Evolutionary conservation across 1,284 basidiomycete genomes (phyloP).

Genomic region (Retiboletus flavoniger): DNA sequence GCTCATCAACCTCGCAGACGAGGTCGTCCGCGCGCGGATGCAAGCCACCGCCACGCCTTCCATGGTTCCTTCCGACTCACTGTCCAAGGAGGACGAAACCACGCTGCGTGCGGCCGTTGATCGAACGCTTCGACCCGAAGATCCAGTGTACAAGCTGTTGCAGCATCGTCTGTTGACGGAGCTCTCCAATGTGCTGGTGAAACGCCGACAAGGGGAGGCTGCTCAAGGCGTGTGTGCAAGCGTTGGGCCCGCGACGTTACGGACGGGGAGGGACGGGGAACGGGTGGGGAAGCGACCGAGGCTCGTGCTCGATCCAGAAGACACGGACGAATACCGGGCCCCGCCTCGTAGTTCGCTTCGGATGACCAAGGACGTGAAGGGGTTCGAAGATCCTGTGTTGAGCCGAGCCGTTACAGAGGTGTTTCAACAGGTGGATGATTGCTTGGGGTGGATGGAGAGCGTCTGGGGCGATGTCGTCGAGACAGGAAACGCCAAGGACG

Average conservation of each 20-base stretch:
- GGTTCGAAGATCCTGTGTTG: constrained; percentile 48
- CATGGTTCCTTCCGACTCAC: constrained; percentile 1
- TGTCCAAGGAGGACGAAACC: constrained; percentile 45
- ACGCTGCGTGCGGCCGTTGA: constrained; percentile 57
- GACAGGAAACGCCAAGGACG: constrained; percentile 1
- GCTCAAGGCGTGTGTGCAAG: background rate
- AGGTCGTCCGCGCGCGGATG: constrained; percentile 53
- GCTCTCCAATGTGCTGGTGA: constrained; percentile 39
- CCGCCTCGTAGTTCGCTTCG: constrained; percentile 6
- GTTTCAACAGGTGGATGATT: constrained; percentile 32
- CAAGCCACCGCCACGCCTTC: constrained; percentile 13
- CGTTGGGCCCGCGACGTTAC: constrained; percentile 41
- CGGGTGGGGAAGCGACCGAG: constrained; percentile 28
- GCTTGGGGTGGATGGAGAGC: constrained; percentile 42
- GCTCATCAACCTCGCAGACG: constrained; percentile 66
- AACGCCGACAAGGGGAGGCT: constrained; percentile 13
- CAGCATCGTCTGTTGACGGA: constrained; percentile 53
- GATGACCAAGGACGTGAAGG: constrained; percentile 37
- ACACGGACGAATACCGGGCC: constrained; percentile 21
- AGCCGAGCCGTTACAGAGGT: constrained; percentile 32
- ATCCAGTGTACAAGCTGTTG: constrained; percentile 65
- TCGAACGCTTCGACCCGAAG: constrained; percentile 55
- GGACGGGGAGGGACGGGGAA: constrained; percentile 41
- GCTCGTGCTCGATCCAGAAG: constrained; percentile 27
- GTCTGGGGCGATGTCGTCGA: constrained; percentile 40